Evolutionary conservation across 1,284 basidiomycete genomes (phyloP), one percentile per base, ranked within the genome.

Genomic region (Leccinum solheimii): DNA sequence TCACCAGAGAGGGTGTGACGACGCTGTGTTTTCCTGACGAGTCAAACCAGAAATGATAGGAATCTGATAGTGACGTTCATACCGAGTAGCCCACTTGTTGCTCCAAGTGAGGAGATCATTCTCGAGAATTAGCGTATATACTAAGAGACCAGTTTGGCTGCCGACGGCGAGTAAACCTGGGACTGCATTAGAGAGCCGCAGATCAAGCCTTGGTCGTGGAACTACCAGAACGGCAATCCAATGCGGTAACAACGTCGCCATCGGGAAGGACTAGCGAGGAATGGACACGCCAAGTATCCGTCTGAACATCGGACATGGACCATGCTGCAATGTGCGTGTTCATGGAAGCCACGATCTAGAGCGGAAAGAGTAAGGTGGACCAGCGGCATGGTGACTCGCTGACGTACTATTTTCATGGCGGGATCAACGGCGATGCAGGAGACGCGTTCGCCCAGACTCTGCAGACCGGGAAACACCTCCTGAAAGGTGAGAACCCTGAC

Each of bases 61-160:
- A 52, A 53, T 11, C 58, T 36, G 36, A 36, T 36, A 49, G 23
- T 52, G 38, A 16, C 43, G 38, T 43, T 32, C 83, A 63, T 78
- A 91, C 91, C 77, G 69, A 56, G 79, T 76, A 21, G 77, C 80
- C 91, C 91, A 92, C 75, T 91, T 91, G 68, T 78, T 78, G 5
- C 85, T 87, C 92, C 92, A 93, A 2, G 86, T 88, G 11, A 86
- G 88, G 23, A 93, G 81, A 71, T 92, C 89, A 68, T 92, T 88
- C 68, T 92, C 88, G 49, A 91, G 79, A 61, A 88, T 85, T 49
- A 92, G 76, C 2, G 86, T 90, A 68, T 90, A 90, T 1, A 92
- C 83, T 3, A 87, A 86, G 14, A 93, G 75, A 53, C 82, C 81
- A 59, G 72, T 76, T 26, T 77, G 69, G 45, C 81, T 86, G 23